Evolutionary conservation across 1,284 basidiomycete species (phyloP).

Genomic region (Sporisorium graminicola): DNA sequence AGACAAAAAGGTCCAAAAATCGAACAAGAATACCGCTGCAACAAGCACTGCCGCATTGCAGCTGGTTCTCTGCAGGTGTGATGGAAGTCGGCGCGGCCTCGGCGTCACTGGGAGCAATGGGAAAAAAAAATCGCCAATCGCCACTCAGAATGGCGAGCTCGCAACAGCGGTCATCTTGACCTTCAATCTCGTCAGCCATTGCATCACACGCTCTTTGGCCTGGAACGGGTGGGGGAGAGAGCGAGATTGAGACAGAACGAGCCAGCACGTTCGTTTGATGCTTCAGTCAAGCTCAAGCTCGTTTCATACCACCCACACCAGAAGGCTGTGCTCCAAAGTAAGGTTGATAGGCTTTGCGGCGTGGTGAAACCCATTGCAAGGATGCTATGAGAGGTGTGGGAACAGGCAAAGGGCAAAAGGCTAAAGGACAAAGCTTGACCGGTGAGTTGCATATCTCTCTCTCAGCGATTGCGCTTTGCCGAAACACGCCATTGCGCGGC

Average conservation of each 20-base stretch:
- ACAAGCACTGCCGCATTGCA: too few relatives aligned
- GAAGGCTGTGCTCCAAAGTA: too few relatives aligned
- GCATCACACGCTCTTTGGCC: background rate
- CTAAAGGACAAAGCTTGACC: too few relatives aligned
- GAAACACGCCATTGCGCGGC: too few relatives aligned
- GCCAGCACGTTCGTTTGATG: background rate
- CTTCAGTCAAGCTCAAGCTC: background rate
- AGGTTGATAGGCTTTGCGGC: background rate
- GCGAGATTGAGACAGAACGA: background rate
- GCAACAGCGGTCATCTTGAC: background rate
- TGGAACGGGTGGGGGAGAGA: background rate
- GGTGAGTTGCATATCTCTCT: too few relatives aligned
- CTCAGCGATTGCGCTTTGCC: too few relatives aligned
- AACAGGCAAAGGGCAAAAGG: too few relatives aligned
- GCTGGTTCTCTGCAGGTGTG: background rate
- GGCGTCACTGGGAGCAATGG: background rate
- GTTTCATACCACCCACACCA: too few relatives aligned
- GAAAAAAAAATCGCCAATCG: slow-evolving; percentile 4
- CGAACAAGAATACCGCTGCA: too few relatives aligned
- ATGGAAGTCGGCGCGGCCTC: background rate
- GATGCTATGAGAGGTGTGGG: too few relatives aligned
- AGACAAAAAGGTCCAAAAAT: background rate
- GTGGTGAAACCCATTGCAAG: background rate
- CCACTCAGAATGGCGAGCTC: slow-evolving; percentile 6
- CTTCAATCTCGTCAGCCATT: background rate